These are phyloP conservation scores for Narthecium ossifragum DNA, from an alignment of 106 monocot species.

Conservation along the genomic window DNA sequence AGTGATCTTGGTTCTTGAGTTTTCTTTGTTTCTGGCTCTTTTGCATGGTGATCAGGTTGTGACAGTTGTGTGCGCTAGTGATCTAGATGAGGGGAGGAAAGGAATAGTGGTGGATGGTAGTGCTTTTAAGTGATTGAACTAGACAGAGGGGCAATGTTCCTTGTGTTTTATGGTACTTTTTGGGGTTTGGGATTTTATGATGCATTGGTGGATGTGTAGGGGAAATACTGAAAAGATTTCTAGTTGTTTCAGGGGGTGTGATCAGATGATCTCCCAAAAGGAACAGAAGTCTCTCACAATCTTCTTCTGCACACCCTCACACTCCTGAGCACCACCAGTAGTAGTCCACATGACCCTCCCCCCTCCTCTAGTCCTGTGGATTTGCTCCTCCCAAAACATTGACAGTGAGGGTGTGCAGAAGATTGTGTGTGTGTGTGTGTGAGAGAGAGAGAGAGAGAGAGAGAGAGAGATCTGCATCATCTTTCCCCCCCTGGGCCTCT, in stretches of 20 bases:
- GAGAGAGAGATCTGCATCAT: too few species aligned
- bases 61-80: not conserved
- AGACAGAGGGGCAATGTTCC: not conserved
- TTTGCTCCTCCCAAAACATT: too few species aligned
- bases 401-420: too few species aligned
- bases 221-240: not conserved
- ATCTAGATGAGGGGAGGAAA: not conserved
- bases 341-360: too few species aligned
- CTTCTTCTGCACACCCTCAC: not conserved
- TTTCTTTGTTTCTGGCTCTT: not conserved
- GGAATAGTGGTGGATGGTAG: not conserved
- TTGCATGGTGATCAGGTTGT: not conserved
- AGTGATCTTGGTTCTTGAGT: not conserved
- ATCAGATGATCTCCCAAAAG: too few species aligned
- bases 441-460: too few species aligned
- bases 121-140: conserved; percentile 9
- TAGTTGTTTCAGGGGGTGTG: too few species aligned
- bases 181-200: not conserved
- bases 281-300: not conserved
- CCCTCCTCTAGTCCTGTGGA: too few species aligned
- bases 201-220: not conserved
- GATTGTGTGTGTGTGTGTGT: too few species aligned
- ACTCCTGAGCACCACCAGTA: too few species aligned
- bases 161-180: conserved; percentile 5
- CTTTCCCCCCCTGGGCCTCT: not conserved